Evolutionary conservation across 2,329 filamentous ascomycete genomes (phyloP), one percentile per base, ranked within the genome.

Genomic region (Claviceps capensis): DNA sequence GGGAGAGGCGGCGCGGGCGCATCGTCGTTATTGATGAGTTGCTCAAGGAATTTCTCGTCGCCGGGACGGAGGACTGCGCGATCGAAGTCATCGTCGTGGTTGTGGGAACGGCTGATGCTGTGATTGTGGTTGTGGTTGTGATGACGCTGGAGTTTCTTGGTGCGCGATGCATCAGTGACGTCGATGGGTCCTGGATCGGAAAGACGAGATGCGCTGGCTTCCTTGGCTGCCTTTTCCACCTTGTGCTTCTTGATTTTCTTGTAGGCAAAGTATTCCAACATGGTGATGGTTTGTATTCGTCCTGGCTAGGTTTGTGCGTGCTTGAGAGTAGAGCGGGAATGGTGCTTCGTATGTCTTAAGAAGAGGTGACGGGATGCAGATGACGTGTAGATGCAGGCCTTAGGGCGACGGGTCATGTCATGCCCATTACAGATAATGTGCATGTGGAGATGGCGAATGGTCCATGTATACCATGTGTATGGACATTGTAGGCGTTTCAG

Each of bases 201-300:
- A 13, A 56, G 51, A 41, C 55, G 55, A 26, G 52, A 52, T 9
- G 43, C 55, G 16, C 55, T 50, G 1, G 50, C 52, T 23, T 55
- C 52, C 49, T 63, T 60, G 30, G 63, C 65, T 16, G 66, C 66
- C 54, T 79, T 76, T 53, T 79, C 71, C 2, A 69, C 73, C 59
- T 71, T 73, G 62, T 76, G 67, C 65, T 82, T 80, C 68, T 82
- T 83, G 61, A 74, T 68, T 63, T 82, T 83, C 63, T 78, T 82
- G 69, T 75, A 77, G 38, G 72, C 68, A 57, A 83, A 76, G 64
- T 79, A 83, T 64, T 83, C 79, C 55, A 83, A 62, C 81, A 84
- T 84, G 48, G 56, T 69, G 61, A 47, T 22, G 16, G 30, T 11
- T 30, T 30, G 30, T 30, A 4, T 30, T 30, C 9, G 30, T 30